A percentile compares a stretch with the other conserved stretches of the same genome.
Evolutionary conservation across 768 basidiomycete genomes (phyloP).

Genomic region (Epithele typhae): DNA sequence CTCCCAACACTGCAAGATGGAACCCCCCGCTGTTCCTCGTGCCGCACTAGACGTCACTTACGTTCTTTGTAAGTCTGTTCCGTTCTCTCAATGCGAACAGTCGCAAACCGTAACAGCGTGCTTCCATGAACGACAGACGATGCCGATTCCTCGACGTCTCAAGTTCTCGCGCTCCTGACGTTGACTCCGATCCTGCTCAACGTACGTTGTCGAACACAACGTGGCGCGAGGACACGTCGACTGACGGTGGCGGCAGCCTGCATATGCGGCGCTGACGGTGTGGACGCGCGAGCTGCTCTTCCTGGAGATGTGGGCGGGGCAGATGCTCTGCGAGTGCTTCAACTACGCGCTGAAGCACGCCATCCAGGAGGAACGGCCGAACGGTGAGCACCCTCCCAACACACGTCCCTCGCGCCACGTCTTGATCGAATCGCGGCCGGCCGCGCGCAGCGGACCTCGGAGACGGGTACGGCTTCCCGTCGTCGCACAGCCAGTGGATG

Average conservation of each 20-base stretch:
- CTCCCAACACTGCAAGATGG: no score
- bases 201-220: constrained; percentile 9
- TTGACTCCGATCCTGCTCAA: constrained; percentile 31
- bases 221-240: background rate
- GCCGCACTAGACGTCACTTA: constrained; percentile 19
- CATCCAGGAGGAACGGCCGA: constrained; percentile 67
- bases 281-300: constrained; percentile 78
- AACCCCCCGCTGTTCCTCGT: background rate
- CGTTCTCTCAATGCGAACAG: no score
- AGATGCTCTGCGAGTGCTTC: constrained; percentile 63
- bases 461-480: constrained; percentile 82
- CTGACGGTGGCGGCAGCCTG: constrained; percentile 44
- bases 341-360: constrained; percentile 66
- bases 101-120: constrained; percentile 1
- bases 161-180: constrained; percentile 27
- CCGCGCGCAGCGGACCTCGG: constrained; percentile 47
- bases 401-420: background rate
- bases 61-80: constrained; percentile 13
- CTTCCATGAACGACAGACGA: constrained; percentile 23
- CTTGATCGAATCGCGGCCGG: background rate
- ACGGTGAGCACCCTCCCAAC: constrained; percentile 37
- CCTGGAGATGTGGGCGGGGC: constrained; percentile 81
- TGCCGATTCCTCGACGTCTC: constrained; percentile 23
- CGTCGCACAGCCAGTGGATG: constrained; percentile 90
- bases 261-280: constrained; percentile 71